A percentile compares a stretch with the other conserved stretches of the same genome.
phyloP scores from a whole-genome alignment of 768 basidiomycete genomes.

The Phylloporus scabripes region DNA sequence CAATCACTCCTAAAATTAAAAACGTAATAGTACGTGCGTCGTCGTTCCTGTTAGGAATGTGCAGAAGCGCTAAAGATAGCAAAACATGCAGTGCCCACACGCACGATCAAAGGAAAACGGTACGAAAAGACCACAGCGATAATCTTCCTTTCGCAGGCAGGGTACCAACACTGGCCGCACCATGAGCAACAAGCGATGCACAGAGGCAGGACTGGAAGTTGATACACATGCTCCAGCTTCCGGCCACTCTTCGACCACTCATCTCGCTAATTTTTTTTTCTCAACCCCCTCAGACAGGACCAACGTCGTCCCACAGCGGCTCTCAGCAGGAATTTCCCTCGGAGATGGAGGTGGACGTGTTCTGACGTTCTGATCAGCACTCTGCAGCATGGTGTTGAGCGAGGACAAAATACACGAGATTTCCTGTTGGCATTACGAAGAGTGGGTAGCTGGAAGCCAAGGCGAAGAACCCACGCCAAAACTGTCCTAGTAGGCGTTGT shows the following conservation, averaged over 20 bases:
- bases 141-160: conserved; percentile 13
- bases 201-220: conserved; percentile 23
- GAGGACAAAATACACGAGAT: conserved; percentile 7
- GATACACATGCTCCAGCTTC: conserved; percentile 23
- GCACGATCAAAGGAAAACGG: conserved; percentile 7
- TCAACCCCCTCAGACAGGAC: conserved; percentile 13
- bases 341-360: conserved; percentile 15
- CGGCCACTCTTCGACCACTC: conserved; percentile 26
- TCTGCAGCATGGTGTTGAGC: neutral
- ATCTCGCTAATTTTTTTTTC: conserved; percentile 19
- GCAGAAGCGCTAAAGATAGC: conserved; percentile 20
- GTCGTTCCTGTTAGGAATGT: conserved; percentile 14
- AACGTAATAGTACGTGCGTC: conserved; percentile 18
- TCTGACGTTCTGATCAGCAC: neutral
- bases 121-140: conserved; percentile 15
- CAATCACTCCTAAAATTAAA: conserved; percentile 10
- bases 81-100: conserved; percentile 16
- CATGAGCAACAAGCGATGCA: conserved; percentile 19
- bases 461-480: conserved; percentile 5
- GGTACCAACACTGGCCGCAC: conserved; percentile 7
- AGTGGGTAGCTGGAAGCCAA: conserved; percentile 5
- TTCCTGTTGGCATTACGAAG: neutral
- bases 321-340: conserved; percentile 9
- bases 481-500: conserved; percentile 2
- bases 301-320: conserved; percentile 1